A percentile compares a stretch with the other conserved stretches of the same genome.
phyloP scores from a whole-genome alignment of 305 asterid species.

The Vinca major region DNA sequence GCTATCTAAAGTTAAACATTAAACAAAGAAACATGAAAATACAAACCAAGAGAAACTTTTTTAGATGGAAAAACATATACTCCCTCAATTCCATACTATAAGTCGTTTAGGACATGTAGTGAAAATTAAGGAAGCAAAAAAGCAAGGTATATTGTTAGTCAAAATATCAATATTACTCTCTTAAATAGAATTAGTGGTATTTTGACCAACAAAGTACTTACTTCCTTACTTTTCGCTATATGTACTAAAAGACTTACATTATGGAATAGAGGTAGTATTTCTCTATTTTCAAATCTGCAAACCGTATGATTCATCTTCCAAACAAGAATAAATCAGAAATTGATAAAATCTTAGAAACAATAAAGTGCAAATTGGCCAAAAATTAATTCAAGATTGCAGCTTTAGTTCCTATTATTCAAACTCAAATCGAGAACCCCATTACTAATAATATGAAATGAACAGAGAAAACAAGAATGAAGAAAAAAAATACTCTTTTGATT shows the following conservation, averaged over 20 bases:
- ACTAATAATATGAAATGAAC: not conserved
- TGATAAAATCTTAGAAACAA: not conserved
- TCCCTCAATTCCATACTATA: not conserved
- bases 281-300: not conserved
- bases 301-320: not conserved
- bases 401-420: not conserved
- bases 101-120: too few relatives aligned
- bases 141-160: too few relatives aligned
- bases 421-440: not conserved
- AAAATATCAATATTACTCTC: too few relatives aligned
- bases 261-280: too few relatives aligned
- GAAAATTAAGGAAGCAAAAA: too few relatives aligned
- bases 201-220: too few relatives aligned
- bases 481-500: constrained; percentile 44
- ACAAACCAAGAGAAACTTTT: not conserved
- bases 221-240: too few relatives aligned
- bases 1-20: not conserved
- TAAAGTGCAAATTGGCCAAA: not conserved
- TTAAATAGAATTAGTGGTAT: too few relatives aligned
- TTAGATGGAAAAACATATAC: not conserved
- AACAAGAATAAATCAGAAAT: not conserved
- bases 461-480: not conserved
- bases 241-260: too few relatives aligned
- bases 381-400: not conserved
- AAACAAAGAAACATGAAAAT: not conserved